A percentile compares a stretch with the other conserved stretches of the same genome.
Evolutionary conservation across 192 early-diverging fungal species (phyloP).

Genomic region (Entophlyctis luteolus): DNA sequence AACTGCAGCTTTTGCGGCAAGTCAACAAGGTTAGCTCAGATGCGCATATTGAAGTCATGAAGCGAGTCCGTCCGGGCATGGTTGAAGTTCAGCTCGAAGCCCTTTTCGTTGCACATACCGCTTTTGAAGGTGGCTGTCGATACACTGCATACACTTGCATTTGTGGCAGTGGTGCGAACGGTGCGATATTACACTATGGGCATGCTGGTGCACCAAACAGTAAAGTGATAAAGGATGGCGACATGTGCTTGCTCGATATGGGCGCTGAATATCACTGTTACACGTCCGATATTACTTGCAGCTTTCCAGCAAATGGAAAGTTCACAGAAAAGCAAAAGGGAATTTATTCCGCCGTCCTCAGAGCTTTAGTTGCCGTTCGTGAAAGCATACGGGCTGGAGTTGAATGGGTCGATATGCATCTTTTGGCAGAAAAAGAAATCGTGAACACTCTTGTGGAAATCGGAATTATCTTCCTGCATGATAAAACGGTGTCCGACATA

Average conservation of each 20-base stretch:
- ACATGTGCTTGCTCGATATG: conserved; percentile 61
- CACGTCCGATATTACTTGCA: conserved; percentile 86
- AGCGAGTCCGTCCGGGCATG: conserved; percentile 53
- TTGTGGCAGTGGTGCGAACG: conserved; percentile 71
- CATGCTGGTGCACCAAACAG: conserved; percentile 30
- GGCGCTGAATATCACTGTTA: conserved; percentile 71
- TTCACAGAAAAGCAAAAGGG: conserved; percentile 66
- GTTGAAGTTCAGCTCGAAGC: conserved; percentile 73
- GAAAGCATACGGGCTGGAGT: conserved; percentile 61
- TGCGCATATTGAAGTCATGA: conserved; percentile 79
- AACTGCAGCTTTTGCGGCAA: conserved; percentile 67
- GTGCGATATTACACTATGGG: conserved; percentile 79
- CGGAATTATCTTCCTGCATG: conserved; percentile 63
- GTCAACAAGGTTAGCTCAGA: conserved; percentile 70
- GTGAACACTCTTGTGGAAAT: conserved; percentile 64
- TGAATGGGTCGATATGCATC: conserved; percentile 83
- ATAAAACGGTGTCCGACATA: conserved; percentile 53
- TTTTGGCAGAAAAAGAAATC: conserved; percentile 59
- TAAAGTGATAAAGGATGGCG: conserved; percentile 7
- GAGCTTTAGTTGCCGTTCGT: conserved; percentile 75
- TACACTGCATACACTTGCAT: conserved; percentile 75
- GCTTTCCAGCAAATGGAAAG: conserved; percentile 73
- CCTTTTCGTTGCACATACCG: conserved; percentile 70
- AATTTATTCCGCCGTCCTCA: conserved; percentile 79
- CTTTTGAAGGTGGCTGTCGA: conserved; percentile 57